A percentile compares a stretch with the other conserved stretches of the same genome.
Evolutionary conservation across 106 monocot genomes (phyloP).

Genomic region (Dendrobium catenatum): DNA sequence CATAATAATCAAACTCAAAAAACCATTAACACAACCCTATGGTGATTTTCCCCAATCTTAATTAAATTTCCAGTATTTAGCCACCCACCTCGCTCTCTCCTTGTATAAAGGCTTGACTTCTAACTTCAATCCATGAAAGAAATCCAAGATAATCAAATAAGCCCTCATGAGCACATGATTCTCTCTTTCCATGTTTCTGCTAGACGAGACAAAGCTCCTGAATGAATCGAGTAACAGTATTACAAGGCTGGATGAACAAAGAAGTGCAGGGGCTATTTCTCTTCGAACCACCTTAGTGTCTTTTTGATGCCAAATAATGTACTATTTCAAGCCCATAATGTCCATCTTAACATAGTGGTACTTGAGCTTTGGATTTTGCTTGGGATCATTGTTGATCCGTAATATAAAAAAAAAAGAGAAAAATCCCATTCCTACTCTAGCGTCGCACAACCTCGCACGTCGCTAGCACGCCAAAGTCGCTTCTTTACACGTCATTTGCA

Average conservation of each 20-base stretch:
- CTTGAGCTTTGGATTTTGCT: slow-evolving; percentile 12
- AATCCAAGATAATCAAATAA: background rate
- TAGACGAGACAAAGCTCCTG: background rate
- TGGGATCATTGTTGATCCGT: too few species aligned
- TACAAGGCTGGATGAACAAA: background rate
- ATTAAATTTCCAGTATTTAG: background rate
- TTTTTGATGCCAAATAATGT: background rate
- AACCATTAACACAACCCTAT: background rate
- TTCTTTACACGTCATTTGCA: too few species aligned
- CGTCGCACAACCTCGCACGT: too few species aligned
- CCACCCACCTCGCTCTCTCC: slow-evolving; percentile 8
- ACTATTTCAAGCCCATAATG: slow-evolving; percentile 17
- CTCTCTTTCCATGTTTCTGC: background rate
- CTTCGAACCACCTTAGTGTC: background rate
- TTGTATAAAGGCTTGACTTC: background rate
- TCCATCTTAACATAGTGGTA: slow-evolving; percentile 38
- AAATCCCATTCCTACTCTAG: too few species aligned
- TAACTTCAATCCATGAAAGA: background rate
- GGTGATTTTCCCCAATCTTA: background rate
- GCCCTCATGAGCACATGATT: background rate
- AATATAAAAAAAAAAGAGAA: too few species aligned
- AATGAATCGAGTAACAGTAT: background rate
- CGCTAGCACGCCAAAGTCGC: too few species aligned
- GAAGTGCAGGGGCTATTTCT: background rate
- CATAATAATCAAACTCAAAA: background rate